These are phyloP conservation scores for Blumeriella jaapii DNA, from an alignment of 2,329 filamentous ascomycete genomes.

Conservation along the genomic window DNA sequence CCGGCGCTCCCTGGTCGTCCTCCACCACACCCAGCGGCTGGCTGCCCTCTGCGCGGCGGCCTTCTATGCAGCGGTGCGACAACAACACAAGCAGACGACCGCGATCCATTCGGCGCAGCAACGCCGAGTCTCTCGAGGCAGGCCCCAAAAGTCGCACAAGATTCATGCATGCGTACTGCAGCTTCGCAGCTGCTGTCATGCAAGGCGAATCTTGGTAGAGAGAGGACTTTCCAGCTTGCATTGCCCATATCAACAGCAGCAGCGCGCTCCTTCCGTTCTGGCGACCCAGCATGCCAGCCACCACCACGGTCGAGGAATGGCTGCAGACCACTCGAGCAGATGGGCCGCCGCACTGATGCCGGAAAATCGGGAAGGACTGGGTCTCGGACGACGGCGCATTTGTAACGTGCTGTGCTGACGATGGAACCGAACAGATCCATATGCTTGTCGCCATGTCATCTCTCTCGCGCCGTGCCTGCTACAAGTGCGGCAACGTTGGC, in stretches of 20 bases:
- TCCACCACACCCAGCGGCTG: slow-evolving; percentile 8
- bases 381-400: slow-evolving; percentile 25
- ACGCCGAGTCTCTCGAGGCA: too few species aligned
- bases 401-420: slow-evolving; percentile 29
- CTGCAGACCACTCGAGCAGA: slow-evolving; percentile 21
- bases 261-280: slow-evolving; percentile 2
- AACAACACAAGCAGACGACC: neutral
- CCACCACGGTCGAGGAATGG: slow-evolving; percentile 27
- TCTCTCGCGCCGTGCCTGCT: slow-evolving; percentile 68
- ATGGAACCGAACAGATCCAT: slow-evolving; percentile 27
- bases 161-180: slow-evolving; percentile 27
- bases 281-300: slow-evolving; percentile 23
- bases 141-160: slow-evolving; percentile 24
- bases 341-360: slow-evolving; percentile 27
- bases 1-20: slow-evolving; percentile 1
- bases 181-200: slow-evolving; percentile 25
- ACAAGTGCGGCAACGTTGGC: slow-evolving; percentile 66
- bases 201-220: slow-evolving; percentile 18
- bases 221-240: slow-evolving; percentile 8
- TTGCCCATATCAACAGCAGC: slow-evolving; percentile 15
- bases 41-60: slow-evolving; percentile 15
- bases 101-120: slow-evolving; percentile 4
- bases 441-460: slow-evolving; percentile 51
- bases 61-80: slow-evolving; percentile 4
- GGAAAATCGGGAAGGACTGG: slow-evolving; percentile 25